phyloP scores from a whole-genome alignment of 1,139 yeast genomes.

The Magnusiomyces starmeri region DNA sequence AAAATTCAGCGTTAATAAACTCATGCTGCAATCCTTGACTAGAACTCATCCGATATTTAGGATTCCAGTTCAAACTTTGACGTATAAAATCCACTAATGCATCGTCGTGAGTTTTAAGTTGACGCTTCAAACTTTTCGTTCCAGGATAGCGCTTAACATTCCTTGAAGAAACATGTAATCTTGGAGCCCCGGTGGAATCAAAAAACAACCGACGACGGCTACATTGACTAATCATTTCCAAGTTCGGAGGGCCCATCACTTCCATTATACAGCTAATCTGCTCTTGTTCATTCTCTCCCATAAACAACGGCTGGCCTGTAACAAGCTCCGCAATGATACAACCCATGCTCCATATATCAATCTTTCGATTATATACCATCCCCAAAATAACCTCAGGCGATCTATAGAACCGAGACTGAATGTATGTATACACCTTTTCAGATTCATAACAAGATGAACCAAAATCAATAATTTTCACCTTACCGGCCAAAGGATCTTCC shows the following conservation, averaged over 20 bases:
- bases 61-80: conserved; percentile 48
- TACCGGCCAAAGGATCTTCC: conserved; percentile 71
- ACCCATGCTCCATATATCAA: conserved; percentile 78
- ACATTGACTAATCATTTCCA: conserved; percentile 35
- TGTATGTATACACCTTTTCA: conserved; percentile 85
- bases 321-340: conserved; percentile 60
- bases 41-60: conserved; percentile 41
- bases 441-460: conserved; percentile 94
- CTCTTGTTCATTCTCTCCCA: conserved; percentile 63
- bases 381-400: conserved; percentile 90
- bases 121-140: conserved; percentile 26
- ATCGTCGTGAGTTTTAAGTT: conserved; percentile 26
- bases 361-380: conserved; percentile 57
- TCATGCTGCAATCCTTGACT: conserved; percentile 41
- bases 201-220: conserved; percentile 34
- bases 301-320: conserved; percentile 61
- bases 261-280: conserved; percentile 55
- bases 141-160: conserved; percentile 34
- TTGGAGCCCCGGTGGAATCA: conserved; percentile 41
- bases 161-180: conserved; percentile 29
- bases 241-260: conserved; percentile 55
- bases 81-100: conserved; percentile 37
- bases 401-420: conserved; percentile 90
- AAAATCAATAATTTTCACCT: conserved; percentile 88
- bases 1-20: conserved; percentile 30